These are phyloP conservation scores for Dissoconium aciculare DNA, from an alignment of 2,329 filamentous ascomycete species.

Conservation along the genomic window DNA sequence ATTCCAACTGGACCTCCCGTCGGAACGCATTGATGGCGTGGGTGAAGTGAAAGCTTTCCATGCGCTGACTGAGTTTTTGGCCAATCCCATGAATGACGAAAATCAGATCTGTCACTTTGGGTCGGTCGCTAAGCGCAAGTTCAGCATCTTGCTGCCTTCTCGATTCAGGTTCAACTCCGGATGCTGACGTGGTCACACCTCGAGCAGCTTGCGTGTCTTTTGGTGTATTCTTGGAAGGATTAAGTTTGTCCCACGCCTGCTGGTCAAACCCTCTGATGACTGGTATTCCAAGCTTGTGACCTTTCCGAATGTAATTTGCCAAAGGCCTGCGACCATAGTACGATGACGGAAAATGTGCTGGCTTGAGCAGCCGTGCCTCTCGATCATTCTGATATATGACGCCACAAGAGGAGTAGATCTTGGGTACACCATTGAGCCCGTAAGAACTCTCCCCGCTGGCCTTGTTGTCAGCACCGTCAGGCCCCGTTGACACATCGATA, in stretches of 20 bases:
- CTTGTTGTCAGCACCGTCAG: constrained; percentile 34
- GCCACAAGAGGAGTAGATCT: constrained; percentile 57
- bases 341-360: constrained; percentile 67
- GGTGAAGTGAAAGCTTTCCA: constrained; percentile 95
- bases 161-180: constrained; percentile 26
- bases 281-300: constrained; percentile 64
- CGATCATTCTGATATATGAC: constrained; percentile 71
- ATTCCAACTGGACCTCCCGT: constrained; percentile 70
- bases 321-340: constrained; percentile 73
- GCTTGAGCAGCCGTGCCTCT: constrained; percentile 73
- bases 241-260: constrained; percentile 56
- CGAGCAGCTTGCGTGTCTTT: constrained; percentile 29
- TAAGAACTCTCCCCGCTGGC: constrained; percentile 30
- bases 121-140: constrained; percentile 50
- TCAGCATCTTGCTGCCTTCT: constrained; percentile 35
- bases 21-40: constrained; percentile 88
- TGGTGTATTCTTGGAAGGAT: constrained; percentile 38
- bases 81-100: constrained; percentile 92
- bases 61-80: constrained; percentile 84
- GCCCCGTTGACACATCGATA: constrained; percentile 34
- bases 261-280: constrained; percentile 84
- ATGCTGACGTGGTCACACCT: constrained; percentile 32
- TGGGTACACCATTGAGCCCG: constrained; percentile 32
- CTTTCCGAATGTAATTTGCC: constrained; percentile 65
- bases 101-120: constrained; percentile 70